Evolutionary conservation across 495 filamentous ascomycete genomes (phyloP), one percentile per base, ranked within the genome.

Genomic region (Lophiostoma macrostomum): DNA sequence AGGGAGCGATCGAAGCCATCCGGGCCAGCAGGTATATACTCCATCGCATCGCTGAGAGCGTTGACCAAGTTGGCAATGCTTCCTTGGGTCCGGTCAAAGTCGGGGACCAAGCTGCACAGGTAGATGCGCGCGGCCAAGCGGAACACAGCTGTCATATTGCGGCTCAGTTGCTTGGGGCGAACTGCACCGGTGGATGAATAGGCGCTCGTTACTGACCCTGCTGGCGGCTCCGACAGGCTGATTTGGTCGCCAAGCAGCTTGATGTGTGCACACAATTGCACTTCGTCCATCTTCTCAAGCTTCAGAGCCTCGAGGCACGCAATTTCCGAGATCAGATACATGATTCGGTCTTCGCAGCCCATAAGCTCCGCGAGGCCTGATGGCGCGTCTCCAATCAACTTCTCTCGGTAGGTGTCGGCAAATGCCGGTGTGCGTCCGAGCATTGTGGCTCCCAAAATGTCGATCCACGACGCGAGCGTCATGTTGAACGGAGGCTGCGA

Each of bases 321-420:
- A 59, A 96, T 95, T 66, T 98, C 93, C 1, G 90, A 95, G 64
- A 98, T 95, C 54, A 97, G 78, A 66, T 95, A 98, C 93, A 98
- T 96, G 64, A 98, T 82, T 19, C 84, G 82, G 72, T 98, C 93
- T 50, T 98, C 93, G 69, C 93, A 98, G 49, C 93, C 93, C 93
- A 97, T 98, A 10, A 98, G 77, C 67, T 96, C 93, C 30, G 83
- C 82, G 18, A 98, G 75, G 3, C 93, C 93, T 16, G 85, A 81
- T 29, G 84, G 80, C 10, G 80, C 76, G 0, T 78, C 73, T 49
- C 77, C 83, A 11, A 95, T 77, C 65, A 95, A 87, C 75, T 96
- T 95, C 56, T 88, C 79, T 27, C 93, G 85, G 66, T 98, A 98
- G 11, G 85, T 86, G 67, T 96, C 86, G 7, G 93, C 90, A 63